phyloP scores from a whole-genome alignment of 805 yeast genomes.

The Diddensiella santjacobensis region DNA sequence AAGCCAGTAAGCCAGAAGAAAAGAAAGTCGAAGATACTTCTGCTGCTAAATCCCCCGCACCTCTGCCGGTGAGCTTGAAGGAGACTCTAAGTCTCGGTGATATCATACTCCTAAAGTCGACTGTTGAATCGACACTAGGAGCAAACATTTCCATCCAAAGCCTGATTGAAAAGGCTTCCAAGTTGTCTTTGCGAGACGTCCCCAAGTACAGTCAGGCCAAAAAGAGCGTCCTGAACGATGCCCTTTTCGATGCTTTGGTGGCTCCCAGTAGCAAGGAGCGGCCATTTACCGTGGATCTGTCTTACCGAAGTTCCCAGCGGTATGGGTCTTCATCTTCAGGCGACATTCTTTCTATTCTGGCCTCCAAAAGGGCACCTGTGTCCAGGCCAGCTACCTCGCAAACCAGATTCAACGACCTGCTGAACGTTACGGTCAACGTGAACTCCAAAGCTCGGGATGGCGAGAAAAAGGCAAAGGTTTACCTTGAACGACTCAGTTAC shows the following conservation, averaged over 20 bases:
- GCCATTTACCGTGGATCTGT: slow-evolving; percentile 42
- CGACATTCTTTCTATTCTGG: slow-evolving; percentile 32
- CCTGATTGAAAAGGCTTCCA: slow-evolving; percentile 43
- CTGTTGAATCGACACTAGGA: slow-evolving; percentile 26
- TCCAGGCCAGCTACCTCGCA: slow-evolving; percentile 6
- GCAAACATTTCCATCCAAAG: slow-evolving; percentile 31
- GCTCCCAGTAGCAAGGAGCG: slow-evolving; percentile 37
- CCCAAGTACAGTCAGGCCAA: slow-evolving; percentile 26
- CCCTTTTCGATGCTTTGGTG: slow-evolving; percentile 55
- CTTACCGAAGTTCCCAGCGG: slow-evolving; percentile 26
- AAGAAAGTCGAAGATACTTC: too few species aligned
- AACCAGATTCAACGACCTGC: slow-evolving; percentile 17
- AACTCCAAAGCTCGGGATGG: slow-evolving; percentile 35
- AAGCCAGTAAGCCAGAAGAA: neutral
- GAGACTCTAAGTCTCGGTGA: slow-evolving; percentile 18
- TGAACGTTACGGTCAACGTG: slow-evolving; percentile 29
- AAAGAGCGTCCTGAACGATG: slow-evolving; percentile 47
- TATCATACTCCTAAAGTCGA: slow-evolving; percentile 17
- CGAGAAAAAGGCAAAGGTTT: slow-evolving; percentile 44
- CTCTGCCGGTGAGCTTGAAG: slow-evolving; percentile 20
- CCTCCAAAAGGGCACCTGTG: slow-evolving; percentile 18
- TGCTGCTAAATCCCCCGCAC: slow-evolving; percentile 2
- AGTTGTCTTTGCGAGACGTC: slow-evolving; percentile 37
- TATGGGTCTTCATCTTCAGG: slow-evolving; percentile 20
- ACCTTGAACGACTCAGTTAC: slow-evolving; percentile 29